Base-by-base conservation (phyloP, 805 yeast species). In the Candida boidinii region DNA sequence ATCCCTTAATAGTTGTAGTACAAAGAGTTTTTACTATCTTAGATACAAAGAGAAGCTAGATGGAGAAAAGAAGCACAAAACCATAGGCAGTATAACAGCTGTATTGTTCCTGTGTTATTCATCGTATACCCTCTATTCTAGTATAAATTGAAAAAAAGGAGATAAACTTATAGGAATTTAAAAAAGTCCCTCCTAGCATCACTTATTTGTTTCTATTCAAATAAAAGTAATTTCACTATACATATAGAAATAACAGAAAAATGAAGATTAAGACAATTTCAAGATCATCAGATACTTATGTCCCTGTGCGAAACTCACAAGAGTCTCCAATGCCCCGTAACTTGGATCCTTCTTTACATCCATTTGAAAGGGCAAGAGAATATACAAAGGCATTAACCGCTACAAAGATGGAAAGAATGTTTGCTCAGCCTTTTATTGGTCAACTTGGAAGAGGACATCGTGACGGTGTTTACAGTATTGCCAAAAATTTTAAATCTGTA, bases 341-440 rank as follows among this genome's bases (percentile, higher is more conserved):
- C 58, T 62, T 92, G 46, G 80, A 90, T 52, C 96, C 98, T 2
- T 92, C 90, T 16, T 65, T 92, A 30, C 99, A 92, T 61, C 98
- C 96, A 0, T 90, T 92, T 50, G 97, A 92, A 60, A 69, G 97
- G 46, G 96, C 97, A 5, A 70, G 98, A 52, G 98, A 92, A 58
- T 92, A 92, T 51, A 84, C 96, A 14, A 74, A 88, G 44, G 97
- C 97, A 0, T 60, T 92, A 33, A 90, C 85, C 36, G 97, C 98
- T 18, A 88, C 97, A 12, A 92, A 92, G 54, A 57, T 92, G 61
- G 97, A 90, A 53, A 71, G 96, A 44, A 80, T 92, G 83, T 92
- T 92, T 70, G 97, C 99, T 0, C 88, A 88, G 51, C 99, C 99
- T 3, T 92, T 92, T 57, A 68, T 94, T 15, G 96, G 95, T 1